A percentile compares a stretch with the other conserved stretches of the same genome.
Conservation (phyloP, 441 rosid species). For the Omphalea diandra region DNA sequence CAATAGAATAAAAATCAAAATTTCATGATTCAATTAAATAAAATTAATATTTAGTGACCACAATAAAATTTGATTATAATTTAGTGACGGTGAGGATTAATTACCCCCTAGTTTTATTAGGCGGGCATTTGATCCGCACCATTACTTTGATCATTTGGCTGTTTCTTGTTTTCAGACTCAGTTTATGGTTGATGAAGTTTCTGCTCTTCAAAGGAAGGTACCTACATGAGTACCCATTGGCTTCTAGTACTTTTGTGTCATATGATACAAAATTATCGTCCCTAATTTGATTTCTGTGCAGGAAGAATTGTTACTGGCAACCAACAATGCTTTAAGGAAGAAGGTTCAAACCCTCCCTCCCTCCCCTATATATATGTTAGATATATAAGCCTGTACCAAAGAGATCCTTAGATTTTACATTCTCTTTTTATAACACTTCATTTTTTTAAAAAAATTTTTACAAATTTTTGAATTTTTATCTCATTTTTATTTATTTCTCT, state of each 20-base stretch:
- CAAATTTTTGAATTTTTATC: too few relatives aligned
- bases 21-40: too few relatives aligned
- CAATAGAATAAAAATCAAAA: too few relatives aligned
- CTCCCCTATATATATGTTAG: too few relatives aligned
- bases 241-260: neutral
- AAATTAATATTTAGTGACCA: too few relatives aligned
- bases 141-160: neutral
- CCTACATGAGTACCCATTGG: too few relatives aligned
- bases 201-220: slow-evolving; percentile 53
- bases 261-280: neutral
- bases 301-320: slow-evolving; percentile 47
- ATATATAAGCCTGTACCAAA: too few relatives aligned
- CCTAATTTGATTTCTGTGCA: slow-evolving; percentile 13
- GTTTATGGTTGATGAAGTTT: slow-evolving; percentile 41
- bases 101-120: neutral
- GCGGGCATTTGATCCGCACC: neutral
- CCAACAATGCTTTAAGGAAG: slow-evolving; percentile 40
- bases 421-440: too few relatives aligned
- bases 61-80: too few relatives aligned
- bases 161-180: slow-evolving; percentile 37
- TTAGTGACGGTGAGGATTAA: too few relatives aligned
- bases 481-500: too few relatives aligned
- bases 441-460: too few relatives aligned
- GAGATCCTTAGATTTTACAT: neutral
- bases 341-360: slow-evolving; percentile 33